These are phyloP conservation scores for Entophlyctis helioformis DNA, from an alignment of 192 early-diverging fungal genomes.

Conservation along the genomic window DNA sequence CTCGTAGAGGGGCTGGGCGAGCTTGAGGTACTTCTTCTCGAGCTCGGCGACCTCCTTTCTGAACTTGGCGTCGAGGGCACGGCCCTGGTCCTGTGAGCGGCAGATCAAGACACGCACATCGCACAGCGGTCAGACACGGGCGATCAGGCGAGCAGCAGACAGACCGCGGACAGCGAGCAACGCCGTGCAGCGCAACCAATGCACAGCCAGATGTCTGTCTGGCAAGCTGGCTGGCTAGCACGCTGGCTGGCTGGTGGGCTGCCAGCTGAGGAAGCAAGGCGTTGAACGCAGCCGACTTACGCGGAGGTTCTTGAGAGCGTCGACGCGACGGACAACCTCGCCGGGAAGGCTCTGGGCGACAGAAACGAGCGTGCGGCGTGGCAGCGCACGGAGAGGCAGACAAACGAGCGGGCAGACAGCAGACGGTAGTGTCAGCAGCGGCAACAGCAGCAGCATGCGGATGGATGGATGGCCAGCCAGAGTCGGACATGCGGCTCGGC, in stretches of 20 bases:
- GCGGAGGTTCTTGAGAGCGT: slow-evolving; percentile 81
- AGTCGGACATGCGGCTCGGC: too few species aligned
- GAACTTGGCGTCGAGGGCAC: slow-evolving; percentile 75
- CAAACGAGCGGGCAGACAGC: too few species aligned
- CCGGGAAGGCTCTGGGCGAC: slow-evolving; percentile 47
- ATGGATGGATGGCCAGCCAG: too few species aligned
- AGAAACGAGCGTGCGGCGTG: too few species aligned
- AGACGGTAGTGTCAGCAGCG: too few species aligned
- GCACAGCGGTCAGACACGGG: not conserved
- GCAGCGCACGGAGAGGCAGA: too few species aligned
- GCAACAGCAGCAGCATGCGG: too few species aligned
- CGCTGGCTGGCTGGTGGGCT: not conserved
- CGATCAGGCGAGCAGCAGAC: not conserved
- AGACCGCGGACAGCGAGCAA: not conserved
- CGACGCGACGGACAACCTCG: slow-evolving; percentile 72
- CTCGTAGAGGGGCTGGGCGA: slow-evolving; percentile 83
- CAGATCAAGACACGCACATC: not conserved
- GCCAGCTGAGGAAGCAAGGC: not conserved
- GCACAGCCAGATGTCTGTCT: not conserved
- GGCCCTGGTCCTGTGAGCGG: slow-evolving; percentile 51
- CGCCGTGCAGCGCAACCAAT: not conserved
- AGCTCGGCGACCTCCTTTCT: slow-evolving; percentile 85
- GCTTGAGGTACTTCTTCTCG: slow-evolving; percentile 88
- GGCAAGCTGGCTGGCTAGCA: not conserved
- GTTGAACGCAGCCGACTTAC: too few species aligned